Conservation (phyloP, 345 rosid genomes). For the Gossypium stocksii region DNA sequence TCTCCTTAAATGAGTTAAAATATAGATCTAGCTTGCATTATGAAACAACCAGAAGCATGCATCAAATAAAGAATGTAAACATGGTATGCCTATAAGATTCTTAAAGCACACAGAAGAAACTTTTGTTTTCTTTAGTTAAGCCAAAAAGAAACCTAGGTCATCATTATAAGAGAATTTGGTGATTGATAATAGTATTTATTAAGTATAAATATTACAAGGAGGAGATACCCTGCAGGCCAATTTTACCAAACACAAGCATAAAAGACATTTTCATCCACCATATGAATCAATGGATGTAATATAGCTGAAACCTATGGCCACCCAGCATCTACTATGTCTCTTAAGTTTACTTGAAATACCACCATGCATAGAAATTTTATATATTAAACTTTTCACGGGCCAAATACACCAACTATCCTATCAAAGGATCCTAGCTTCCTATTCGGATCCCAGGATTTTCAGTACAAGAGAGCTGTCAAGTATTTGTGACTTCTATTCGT, state of each 20-base stretch:
- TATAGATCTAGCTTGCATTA: background rate
- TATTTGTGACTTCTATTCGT: background rate
- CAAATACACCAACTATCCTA: too few relatives aligned
- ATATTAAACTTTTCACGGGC: too few relatives aligned
- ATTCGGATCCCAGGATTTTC: background rate
- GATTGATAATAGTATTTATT: background rate
- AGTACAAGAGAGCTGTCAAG: background rate
- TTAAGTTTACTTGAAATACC: too few relatives aligned
- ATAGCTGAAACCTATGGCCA: background rate
- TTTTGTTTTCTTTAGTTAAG: background rate
- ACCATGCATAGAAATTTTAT: too few relatives aligned
- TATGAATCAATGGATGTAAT: background rate
- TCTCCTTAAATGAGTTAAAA: background rate
- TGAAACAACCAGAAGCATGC: background rate
- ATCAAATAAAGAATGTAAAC: background rate
- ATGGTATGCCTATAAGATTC: background rate
- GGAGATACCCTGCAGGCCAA: background rate
- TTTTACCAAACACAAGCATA: background rate
- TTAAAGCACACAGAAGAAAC: background rate
- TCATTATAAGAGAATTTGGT: background rate
- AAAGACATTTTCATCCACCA: background rate
- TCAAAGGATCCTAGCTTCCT: background rate
- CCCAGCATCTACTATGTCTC: too few relatives aligned
- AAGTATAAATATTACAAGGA: background rate
- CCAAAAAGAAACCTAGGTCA: background rate